A percentile compares a stretch with the other conserved stretches of the same genome.
Conservation (phyloP, 2,329 filamentous ascomycete species). For the Claviceps quebecensis region DNA sequence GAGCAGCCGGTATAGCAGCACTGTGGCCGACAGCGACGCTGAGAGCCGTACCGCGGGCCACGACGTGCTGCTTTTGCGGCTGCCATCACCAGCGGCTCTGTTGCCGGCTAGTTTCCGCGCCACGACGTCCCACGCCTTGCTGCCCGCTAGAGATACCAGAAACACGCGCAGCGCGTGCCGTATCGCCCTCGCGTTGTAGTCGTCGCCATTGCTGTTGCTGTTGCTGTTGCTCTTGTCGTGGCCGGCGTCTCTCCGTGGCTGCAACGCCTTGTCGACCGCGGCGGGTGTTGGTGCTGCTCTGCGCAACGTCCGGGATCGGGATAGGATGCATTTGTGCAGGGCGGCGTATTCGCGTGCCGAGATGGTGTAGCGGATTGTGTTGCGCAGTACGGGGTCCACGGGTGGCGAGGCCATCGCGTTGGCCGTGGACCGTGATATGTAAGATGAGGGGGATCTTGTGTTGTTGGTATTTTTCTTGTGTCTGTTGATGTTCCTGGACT, state of each 20-base stretch:
- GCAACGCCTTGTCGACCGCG: conserved; percentile 31
- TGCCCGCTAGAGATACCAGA: conserved; percentile 43
- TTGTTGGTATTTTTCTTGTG: no score
- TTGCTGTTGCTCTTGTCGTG: conserved; percentile 25
- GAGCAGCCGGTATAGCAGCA: conserved; percentile 77
- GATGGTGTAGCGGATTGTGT: conserved; percentile 76
- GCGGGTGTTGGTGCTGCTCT: conserved; percentile 41
- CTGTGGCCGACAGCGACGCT: conserved; percentile 67
- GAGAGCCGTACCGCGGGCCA: conserved; percentile 65
- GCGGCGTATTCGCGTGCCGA: conserved; percentile 73
- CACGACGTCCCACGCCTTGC: conserved; percentile 49
- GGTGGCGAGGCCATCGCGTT: conserved; percentile 2
- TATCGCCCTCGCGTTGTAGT: conserved; percentile 57
- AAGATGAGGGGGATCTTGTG: neutral
- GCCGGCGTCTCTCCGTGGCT: conserved; percentile 11
- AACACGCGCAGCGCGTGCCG: conserved; percentile 61
- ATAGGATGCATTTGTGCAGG: conserved; percentile 71
- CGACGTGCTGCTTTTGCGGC: no score
- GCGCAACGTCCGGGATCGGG: conserved; percentile 47
- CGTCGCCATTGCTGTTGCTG: conserved; percentile 40
- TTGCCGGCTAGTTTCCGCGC: conserved; percentile 30
- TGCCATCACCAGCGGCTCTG: conserved; percentile 16
- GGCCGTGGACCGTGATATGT: no score
- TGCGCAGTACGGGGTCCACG: conserved; percentile 62
- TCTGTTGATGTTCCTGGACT: no score